Base-by-base conservation (phyloP, 495 filamentous ascomycete genomes). In the Letharia lupina region DNA sequence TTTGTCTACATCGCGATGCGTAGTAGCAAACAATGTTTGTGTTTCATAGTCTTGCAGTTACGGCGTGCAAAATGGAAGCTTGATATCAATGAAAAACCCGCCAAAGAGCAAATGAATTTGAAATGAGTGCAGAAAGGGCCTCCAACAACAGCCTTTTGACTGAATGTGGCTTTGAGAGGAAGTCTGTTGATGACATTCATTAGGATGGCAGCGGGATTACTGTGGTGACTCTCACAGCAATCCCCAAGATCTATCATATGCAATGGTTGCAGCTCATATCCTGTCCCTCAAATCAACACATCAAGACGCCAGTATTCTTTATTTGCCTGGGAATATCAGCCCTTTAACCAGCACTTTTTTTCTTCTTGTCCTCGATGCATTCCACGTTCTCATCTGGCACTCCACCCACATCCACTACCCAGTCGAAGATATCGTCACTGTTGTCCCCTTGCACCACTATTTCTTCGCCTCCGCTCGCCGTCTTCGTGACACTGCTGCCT, bases 401-500 rank as follows among this genome's bases (percentile, higher is more conserved):
- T 64, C 86, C 80, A 48, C 86, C 83, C 73, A 96, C 93, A 70
- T 97, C 93, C 67, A 89, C 75, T 65, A 99, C 74, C 79, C 90
- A 97, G 69, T 98, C 95, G 70, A 88, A 84, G 63, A 99, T 88
- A 75, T 98, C 94, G 73, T 92, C 92, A 75, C 91, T 95, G 69
- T 97, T 86, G 77, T 99, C 94, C 18, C 94, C 94, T 76, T 99
- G 94, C 50, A 99, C 92, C 42, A 96, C 93, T 73, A 99, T 97
- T 80, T 98, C 94, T 76, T 98, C 94, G 15, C 87, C 87, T 3
- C 92, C 93, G 58, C 85, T 87, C 33, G 91, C 84, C 11, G 87
- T 82, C 78, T 96, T 94, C 20, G 93, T 98, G 52, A 98, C 93
- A 18, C 86, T 90, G n/a, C 86, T 86, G 0, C 94, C 94, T 2